Base-by-base conservation (phyloP, 768 basidiomycete species). In the Pulveroboletus sp. region DNA sequence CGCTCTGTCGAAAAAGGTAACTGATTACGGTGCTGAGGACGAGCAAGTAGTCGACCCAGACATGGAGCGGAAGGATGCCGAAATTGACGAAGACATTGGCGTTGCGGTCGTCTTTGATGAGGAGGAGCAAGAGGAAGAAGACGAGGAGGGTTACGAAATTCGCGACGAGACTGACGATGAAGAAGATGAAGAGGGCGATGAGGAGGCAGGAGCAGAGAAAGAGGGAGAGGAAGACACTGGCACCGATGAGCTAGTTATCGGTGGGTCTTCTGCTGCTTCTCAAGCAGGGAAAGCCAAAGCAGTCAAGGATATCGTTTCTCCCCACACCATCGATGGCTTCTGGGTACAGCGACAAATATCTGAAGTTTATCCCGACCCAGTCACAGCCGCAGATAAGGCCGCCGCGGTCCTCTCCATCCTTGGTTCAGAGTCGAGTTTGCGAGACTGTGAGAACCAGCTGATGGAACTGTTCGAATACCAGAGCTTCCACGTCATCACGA, bases 31-130 rank as follows among this genome's bases (percentile, higher is more conserved):
- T 31, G 89, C 84, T 0, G 90, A 93, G 63, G 92, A 94, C 55
- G 91, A 89, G 66, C 67, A 75, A 15, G 78, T 82, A 70, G 83
- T 70, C 0, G 92, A 93, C 61, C 86, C 86, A 0, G 90, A 91
- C 57, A 75, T 77, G 69, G 92, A 90, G 64, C 74, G 78, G 41
- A 84, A 86, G 67, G 90, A 89, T 50, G 89, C 83, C 3, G 92
- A 88, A 68, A 93, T 97, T 59, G 95, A 97, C 56, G 93, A 93
- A 51, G 93, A 95, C 59, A 83, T 89, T 39, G 94, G 95, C n/a
- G 95, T 99, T 1, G 95, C 95, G 0, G 94, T 99, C 8, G 86
- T 97, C 6, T 97, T 98, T 51, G 94, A 97, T 57, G 95, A 97
- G 62, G 96, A 98, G 51, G 95, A 96, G 56, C 84, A 92, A 60